Evolutionary conservation across 768 basidiomycete genomes (phyloP), one percentile per base, ranked within the genome.

Genomic region (Kwoniella botswanensis): DNA sequence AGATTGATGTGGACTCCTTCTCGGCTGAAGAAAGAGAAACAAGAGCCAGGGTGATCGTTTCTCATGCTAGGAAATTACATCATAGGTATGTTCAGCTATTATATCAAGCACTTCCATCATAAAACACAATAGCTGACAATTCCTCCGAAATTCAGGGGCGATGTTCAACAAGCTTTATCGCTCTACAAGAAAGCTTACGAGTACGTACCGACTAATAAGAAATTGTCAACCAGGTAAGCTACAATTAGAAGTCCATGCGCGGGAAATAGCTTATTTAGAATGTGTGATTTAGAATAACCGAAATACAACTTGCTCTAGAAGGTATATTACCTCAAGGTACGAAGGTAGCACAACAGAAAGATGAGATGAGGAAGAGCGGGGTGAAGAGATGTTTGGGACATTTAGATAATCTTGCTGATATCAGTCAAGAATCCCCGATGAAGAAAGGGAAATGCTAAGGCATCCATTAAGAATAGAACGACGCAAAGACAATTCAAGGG

Each of bases 181-280:
- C 87, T 93, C 17, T 94, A 93, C 80, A 89, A 89, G 79, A 91
- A 91, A 76, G 92, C 92, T 21, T 90, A 90, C 81, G 86, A 87
- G 5, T 93, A 93, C 74, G 91, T 93, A 59, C 92, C 93, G n/a
- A 90, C 92, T 68, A 93, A 94, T 79, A 82, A 88, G 84, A 93
- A 92, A 82, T 87, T 94, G 60, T 89, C 90, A 88, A 91, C 92
- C 87, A 91, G 93, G 93, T 93, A 87, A 88, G 89, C 89, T 56
- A 41, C 46, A 15, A 35, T 35, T 35, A 35, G 7, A 35, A 9
- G 6, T 35, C 7, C 35, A 7, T 35, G 35, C 35, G 35, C 35
- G 35, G 35, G 35, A 35, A 35, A 9, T 35, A 35, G 35, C 35
- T 35, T 9, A 35, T 6, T 35, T 6, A 6, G 35, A 35, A 35